Evolutionary conservation across 2,329 filamentous ascomycete genomes (phyloP).

Genomic region (Aspergillus glaucus): DNA sequence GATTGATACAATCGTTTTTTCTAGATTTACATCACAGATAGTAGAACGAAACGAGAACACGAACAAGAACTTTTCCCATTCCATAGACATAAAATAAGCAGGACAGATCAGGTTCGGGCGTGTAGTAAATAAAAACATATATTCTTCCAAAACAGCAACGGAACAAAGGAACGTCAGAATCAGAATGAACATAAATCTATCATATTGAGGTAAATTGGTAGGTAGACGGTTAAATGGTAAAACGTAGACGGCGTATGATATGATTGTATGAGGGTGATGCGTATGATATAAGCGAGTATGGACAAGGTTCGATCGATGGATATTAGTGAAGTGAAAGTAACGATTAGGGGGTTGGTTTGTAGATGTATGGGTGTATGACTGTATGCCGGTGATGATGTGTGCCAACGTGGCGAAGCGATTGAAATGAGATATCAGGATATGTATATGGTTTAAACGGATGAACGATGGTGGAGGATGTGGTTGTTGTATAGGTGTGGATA

Average conservation of each 20-base stretch:
- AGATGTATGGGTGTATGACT: too few relatives aligned
- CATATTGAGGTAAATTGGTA: slow-evolving; percentile 2
- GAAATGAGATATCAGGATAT: not conserved
- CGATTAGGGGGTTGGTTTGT: not conserved
- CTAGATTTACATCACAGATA: not conserved
- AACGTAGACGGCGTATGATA: slow-evolving; percentile 15
- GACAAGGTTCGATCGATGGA: not conserved
- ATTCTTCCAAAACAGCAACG: slow-evolving; percentile 1
- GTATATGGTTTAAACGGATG: not conserved
- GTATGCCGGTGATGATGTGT: not conserved
- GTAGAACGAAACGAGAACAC: not conserved
- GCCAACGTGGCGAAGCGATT: not conserved
- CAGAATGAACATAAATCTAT: slow-evolving; percentile 25
- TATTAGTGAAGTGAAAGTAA: not conserved
- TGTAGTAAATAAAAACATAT: not conserved
- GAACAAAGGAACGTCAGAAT: slow-evolving; percentile 9
- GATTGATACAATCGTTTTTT: too few relatives aligned
- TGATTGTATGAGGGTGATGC: slow-evolving; percentile 1
- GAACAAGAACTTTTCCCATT: not conserved
- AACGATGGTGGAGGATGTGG: not conserved
- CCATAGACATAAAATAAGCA: not conserved
- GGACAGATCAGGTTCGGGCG: not conserved
- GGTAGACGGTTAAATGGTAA: slow-evolving; percentile 2
- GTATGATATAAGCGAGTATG: slow-evolving; percentile 4
- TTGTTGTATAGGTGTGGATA: not conserved